Conservation (phyloP, 495 filamentous ascomycete species). For the Penicillium cosmopolitanum region DNA sequence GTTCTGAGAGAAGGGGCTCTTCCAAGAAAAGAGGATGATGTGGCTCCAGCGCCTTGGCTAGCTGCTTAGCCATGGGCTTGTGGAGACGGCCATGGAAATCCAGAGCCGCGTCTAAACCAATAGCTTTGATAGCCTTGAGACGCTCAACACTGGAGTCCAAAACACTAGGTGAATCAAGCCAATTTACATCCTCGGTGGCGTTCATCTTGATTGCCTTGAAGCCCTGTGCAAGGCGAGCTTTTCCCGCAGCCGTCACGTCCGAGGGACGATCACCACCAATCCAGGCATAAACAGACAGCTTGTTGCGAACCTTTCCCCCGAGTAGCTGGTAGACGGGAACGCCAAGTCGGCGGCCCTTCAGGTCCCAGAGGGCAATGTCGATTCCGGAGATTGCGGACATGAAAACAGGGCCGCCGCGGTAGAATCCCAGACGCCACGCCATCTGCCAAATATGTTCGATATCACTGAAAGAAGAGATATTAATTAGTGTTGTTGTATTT, state of each 20-base stretch:
- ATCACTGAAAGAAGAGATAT: constrained; percentile 50
- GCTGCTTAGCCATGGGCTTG: constrained; percentile 81
- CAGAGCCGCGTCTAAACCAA: constrained; percentile 72
- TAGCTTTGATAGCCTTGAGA: constrained; percentile 67
- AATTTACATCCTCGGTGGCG: constrained; percentile 76
- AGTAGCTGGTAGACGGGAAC: constrained; percentile 74
- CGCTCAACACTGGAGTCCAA: constrained; percentile 70
- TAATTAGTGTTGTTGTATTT: background rate
- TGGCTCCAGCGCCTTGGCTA: constrained; percentile 71
- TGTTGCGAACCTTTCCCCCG: constrained; percentile 73
- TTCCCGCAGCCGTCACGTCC: constrained; percentile 65
- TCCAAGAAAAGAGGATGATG: constrained; percentile 79
- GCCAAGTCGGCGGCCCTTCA: constrained; percentile 62
- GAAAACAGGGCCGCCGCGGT: constrained; percentile 78
- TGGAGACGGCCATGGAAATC: constrained; percentile 82
- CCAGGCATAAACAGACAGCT: constrained; percentile 77
- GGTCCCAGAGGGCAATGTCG: constrained; percentile 81
- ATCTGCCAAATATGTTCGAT: constrained; percentile 84
- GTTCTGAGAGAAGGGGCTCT: constrained; percentile 74
- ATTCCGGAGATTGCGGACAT: constrained; percentile 79
- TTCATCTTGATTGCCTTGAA: constrained; percentile 83
- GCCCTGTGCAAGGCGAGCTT: constrained; percentile 68
- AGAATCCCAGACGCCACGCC: constrained; percentile 71
- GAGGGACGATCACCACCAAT: constrained; percentile 80
- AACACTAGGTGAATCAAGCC: constrained; percentile 72